Base-by-base conservation (phyloP, 2,329 filamentous ascomycete genomes). In the Fonsecaea nubica region DNA sequence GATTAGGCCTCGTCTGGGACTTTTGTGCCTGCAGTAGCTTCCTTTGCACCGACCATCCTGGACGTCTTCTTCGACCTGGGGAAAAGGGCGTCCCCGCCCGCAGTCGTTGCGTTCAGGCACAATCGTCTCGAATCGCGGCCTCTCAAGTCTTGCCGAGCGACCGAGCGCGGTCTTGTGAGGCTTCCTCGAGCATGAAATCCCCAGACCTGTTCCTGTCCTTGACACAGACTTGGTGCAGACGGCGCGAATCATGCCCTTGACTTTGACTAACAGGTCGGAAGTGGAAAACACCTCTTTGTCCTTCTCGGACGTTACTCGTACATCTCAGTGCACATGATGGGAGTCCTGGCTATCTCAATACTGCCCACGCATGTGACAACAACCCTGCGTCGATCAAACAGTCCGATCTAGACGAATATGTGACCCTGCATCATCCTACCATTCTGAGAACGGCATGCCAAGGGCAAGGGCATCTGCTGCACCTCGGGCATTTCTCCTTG, bases 11-110 rank as follows among this genome's bases (percentile, higher is more conserved):
- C 30, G n/a, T 53, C 21, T 7, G 10, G 3, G 15, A 35, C 45
- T 57, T 25, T 52, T 40, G 60, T 66, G 38, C 60, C 64, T 66
- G 60, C 64, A 66, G 60, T 66, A 66, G 64, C 60, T 63, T 53
- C 36, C 38, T 33, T 55, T 38, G n/a, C 53, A 33, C 10, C 58
- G 60, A 61, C 60, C 64, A 25, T 59, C 15, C 33, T 21, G n/a
- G 30, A 33, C 15, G 30, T 62, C 45, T 54, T 54, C 38, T 59
- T 62, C 36, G 40, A 42, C 59, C 55, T 48, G 58, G 57, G 64
- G 59, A 53, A 57, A 33, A 33, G 42, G 36, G n/a, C 21, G 7
- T 25, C 45, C 45, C 45, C 9, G n/a, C 54, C 30, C 12, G 53
- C 21, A 25, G 25, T 25, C 58, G 3, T 32, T 32, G 6, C 25